A percentile compares a stretch with the other conserved stretches of the same genome.
phyloP scores from a whole-genome alignment of 2,329 filamentous ascomycete species.

The Cercospora janseana region DNA sequence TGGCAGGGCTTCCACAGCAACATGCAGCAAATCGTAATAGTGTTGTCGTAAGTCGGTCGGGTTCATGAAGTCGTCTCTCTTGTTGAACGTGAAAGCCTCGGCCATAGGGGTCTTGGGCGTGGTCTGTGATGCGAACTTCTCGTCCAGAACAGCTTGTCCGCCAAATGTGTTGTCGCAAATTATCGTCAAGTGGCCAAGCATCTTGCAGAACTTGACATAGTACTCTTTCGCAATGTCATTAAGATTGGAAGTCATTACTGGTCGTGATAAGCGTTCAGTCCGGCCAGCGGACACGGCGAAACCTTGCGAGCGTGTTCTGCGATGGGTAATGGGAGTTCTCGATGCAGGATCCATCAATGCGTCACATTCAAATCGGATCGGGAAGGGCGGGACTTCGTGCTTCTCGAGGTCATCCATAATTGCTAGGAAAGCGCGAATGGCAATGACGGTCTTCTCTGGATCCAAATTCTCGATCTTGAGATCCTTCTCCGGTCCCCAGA shows the following conservation, averaged over 20 bases:
- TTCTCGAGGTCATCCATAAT: slow-evolving; percentile 93
- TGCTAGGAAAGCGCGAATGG: slow-evolving; percentile 87
- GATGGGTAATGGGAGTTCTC: slow-evolving; percentile 37
- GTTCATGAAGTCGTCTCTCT: slow-evolving; percentile 73
- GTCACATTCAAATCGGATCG: slow-evolving; percentile 59
- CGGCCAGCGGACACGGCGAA: slow-evolving; percentile 44
- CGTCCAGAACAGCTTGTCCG: slow-evolving; percentile 89
- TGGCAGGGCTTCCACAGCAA: slow-evolving; percentile 90
- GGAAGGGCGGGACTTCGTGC: slow-evolving; percentile 80
- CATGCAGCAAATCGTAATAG: slow-evolving; percentile 92
- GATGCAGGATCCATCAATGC: slow-evolving; percentile 43
- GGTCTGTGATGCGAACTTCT: slow-evolving; percentile 77
- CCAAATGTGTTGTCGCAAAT: slow-evolving; percentile 97
- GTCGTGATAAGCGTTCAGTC: slow-evolving; percentile 65
- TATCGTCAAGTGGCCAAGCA: slow-evolving; percentile 91
- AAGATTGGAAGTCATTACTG: slow-evolving; percentile 61
- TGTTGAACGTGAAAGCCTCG: slow-evolving; percentile 87
- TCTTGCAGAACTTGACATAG: slow-evolving; percentile 89
- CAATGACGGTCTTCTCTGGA: slow-evolving; percentile 95
- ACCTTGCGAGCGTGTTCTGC: slow-evolving; percentile 39
- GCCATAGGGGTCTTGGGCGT: slow-evolving; percentile 92
- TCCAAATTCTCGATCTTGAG: slow-evolving; percentile 88
- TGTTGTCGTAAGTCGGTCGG: slow-evolving; percentile 82
- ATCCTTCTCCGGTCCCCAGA: slow-evolving; percentile 62
- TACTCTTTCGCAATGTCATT: slow-evolving; percentile 78